Evolutionary conservation across 768 basidiomycete species (phyloP).

Genomic region (Mycena amicta): DNA sequence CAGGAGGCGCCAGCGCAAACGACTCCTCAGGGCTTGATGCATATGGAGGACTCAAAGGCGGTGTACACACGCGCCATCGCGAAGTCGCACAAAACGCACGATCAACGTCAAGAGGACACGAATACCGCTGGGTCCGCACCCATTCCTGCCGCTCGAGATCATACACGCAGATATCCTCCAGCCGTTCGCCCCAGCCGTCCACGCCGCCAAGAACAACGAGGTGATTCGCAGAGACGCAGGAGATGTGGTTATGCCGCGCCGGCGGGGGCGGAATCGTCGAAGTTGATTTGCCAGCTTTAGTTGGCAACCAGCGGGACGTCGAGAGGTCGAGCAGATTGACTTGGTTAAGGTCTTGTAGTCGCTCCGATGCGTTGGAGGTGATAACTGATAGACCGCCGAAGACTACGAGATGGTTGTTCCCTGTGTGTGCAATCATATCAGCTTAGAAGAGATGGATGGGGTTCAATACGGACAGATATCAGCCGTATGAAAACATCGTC

Average conservation of each 20-base stretch:
- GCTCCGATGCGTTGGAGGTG: neutral
- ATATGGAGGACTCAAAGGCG: no score
- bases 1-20: neutral
- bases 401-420: conserved; percentile 22
- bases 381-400: conserved; percentile 16
- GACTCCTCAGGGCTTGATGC: neutral
- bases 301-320: conserved; percentile 10
- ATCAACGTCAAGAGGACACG: neutral
- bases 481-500: conserved; percentile 23
- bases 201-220: conserved; percentile 18
- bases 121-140: conserved; percentile 4
- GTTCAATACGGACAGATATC: conserved; percentile 21
- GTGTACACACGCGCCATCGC: conserved; percentile 11
- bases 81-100: conserved; percentile 6
- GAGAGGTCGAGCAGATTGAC: conserved; percentile 16
- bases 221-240: conserved; percentile 9
- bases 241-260: conserved; percentile 12
- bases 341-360: conserved; percentile 11
- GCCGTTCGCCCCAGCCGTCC: conserved; percentile 2
- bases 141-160: conserved; percentile 15
- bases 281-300: neutral
- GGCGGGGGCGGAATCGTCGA: conserved; percentile 2
- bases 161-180: conserved; percentile 18
- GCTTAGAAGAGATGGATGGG: no score
- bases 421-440: no score